Base-by-base conservation (phyloP, 345 rosid genomes). In the Ricinus communis region DNA sequence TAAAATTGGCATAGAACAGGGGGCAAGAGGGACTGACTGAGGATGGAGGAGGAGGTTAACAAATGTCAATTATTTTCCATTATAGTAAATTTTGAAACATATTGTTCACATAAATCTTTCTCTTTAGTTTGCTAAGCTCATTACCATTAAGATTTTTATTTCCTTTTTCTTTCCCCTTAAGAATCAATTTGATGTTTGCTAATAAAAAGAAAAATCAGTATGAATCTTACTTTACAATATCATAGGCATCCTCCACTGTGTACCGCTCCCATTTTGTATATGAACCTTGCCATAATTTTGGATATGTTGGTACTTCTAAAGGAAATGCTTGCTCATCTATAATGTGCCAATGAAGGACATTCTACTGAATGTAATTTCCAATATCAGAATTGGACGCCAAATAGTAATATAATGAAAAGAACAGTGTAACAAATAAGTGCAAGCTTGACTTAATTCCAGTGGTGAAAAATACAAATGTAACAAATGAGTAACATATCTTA, bases 301-400 rank as follows among this genome's bases (percentile, higher is more conserved):
- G 96, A 82, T 82, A 89, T 47, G 93, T 57, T 28, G 99, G 99
- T 31, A 85, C 82, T 77, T 95, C 99, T 18, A 95, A 66, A 74
- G 99, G 99, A 86, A 95, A 95, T 62, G 99, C 87, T 80, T 95
- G 65, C 68, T 88, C 90, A 24, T 95, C 98, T 67, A 95, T 86
- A 64, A 95, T 90, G 85, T 95, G 99, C 99, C 97, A 92, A 81
- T 95, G 97, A 78, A 95, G 82, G 68, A 92, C 97, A 77, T 95
- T 95, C 99, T 95, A 87, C 86, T 64, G 71, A 80, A 77, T 72
- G 82, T 51, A 82, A 85, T 77, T 56, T 31, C 69, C 78, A 80
- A 30, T 30, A 72, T 75, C 77, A 83, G 80, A 76, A 63, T 65
- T 58, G 50, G 47, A 72, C 24, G 60, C 38, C 65, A 53, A 74